Base-by-base conservation (phyloP, 306 rosid genomes). In the Carpinus viminea region DNA sequence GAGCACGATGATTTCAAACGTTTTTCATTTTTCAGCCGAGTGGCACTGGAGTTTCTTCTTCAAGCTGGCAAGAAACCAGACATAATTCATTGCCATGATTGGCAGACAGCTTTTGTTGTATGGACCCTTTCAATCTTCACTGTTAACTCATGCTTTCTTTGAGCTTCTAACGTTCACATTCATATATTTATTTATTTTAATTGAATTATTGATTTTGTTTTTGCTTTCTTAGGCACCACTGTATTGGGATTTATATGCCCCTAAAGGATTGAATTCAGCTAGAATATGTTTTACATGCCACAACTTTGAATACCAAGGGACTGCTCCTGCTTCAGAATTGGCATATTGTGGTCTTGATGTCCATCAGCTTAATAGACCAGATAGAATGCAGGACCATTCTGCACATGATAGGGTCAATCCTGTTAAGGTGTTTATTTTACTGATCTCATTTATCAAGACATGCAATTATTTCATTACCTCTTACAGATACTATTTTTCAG, bases 51-150 rank as follows among this genome's bases (percentile, higher is more conserved):
- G 80, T 95, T 95, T 80, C 91, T 95, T 87, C 88, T 91, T 83
- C 94, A 66, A 79, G 91, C 98, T 83, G 98, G 98, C 81, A 95
- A 95, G 91, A 89, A 90, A 75, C 99, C 99, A 52, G 98, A 95
- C 85, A 93, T 95, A 84, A 93, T 95, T 68, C 99, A 93, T 85
- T 95, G 99, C 81, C 99, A 95, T 84, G 99, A 95, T 86, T 95
- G 99, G 99, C 99, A 95, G 88, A 95, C 98, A 60, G 93, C 99
- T 84, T 95, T 95, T 76, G 83, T 95, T 79, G 99, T 95, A 95
- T 54, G 97, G 17, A 47, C 84, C 51, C 9, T 78, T 77, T 76
- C 76, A 55, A 38, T 64, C 73, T 77, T 76, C 66, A 9, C 18
- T 54, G 54, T 81, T 75, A 20, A 55, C 34, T 59, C 52, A 18